phyloP scores from a whole-genome alignment of 768 basidiomycete genomes.

The Scleroderma citrinum region DNA sequence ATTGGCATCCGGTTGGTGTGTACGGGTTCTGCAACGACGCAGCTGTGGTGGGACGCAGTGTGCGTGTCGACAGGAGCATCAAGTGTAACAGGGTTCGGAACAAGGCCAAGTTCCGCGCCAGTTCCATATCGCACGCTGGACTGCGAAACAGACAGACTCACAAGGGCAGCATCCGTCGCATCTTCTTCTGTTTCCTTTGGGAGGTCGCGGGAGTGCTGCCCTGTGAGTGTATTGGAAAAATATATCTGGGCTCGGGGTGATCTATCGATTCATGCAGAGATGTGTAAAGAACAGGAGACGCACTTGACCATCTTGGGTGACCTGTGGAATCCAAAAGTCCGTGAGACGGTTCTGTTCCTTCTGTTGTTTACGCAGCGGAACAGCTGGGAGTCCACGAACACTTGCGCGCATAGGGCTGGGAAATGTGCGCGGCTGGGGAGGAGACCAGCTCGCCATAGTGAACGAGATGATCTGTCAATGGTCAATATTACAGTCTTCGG shows the following conservation, averaged over 20 bases:
- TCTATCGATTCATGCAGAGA: constrained; percentile 1
- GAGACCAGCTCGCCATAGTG: constrained; percentile 13
- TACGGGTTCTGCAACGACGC: not conserved
- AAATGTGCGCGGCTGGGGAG: constrained; percentile 4
- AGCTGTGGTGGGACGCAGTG: not conserved
- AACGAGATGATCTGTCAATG: not conserved
- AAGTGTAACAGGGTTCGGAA: constrained; percentile 17
- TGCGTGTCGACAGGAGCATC: not conserved
- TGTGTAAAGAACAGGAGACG: constrained; percentile 13
- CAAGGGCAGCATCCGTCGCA: constrained; percentile 50
- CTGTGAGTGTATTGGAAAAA: constrained; percentile 86
- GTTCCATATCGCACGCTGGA: constrained; percentile 45
- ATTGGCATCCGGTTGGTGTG: not conserved
- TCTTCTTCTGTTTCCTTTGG: constrained; percentile 63
- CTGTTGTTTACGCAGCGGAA: constrained; percentile 11
- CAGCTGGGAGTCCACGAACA: constrained; percentile 25
- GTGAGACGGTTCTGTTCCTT: constrained; percentile 29
- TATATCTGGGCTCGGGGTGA: constrained; percentile 56
- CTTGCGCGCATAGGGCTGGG: constrained; percentile 11
- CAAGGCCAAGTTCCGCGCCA: constrained; percentile 42
- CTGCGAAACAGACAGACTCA: constrained; percentile 44
- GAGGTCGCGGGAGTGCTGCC: constrained; percentile 72
- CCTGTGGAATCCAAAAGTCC: constrained; percentile 90
- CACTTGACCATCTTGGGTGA: constrained; percentile 79
- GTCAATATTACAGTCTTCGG: not conserved